Conservation (phyloP, 2,329 filamentous ascomycete genomes). For the Alternaria arborescens region DNA sequence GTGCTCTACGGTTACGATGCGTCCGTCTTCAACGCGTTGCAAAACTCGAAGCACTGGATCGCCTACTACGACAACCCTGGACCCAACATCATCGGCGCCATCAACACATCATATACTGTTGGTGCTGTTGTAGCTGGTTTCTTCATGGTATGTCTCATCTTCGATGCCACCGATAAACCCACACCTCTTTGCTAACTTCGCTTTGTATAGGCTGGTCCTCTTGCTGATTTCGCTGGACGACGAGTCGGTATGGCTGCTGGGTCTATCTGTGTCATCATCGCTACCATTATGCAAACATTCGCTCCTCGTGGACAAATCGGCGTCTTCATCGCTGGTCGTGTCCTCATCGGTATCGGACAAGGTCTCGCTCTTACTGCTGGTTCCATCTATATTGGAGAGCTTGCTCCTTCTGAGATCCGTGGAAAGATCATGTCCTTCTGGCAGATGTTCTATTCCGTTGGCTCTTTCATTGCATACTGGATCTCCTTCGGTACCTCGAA, state of each 20-base stretch:
- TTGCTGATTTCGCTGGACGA: conserved; percentile 69
- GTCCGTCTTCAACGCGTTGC: conserved; percentile 76
- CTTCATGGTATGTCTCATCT: conserved; percentile 58
- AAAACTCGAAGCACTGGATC: conserved; percentile 73
- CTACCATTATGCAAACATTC: conserved; percentile 75
- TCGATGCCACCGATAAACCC: not conserved
- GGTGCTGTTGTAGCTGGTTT: conserved; percentile 75
- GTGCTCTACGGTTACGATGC: conserved; percentile 79
- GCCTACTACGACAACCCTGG: conserved; percentile 66
- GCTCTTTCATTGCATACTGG: conserved; percentile 69
- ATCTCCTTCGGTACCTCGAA: conserved; percentile 70
- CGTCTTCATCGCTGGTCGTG: conserved; percentile 73
- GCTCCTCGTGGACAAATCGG: conserved; percentile 66
- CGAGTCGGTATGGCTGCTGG: conserved; percentile 72
- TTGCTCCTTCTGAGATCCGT: conserved; percentile 70
- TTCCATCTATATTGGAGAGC: conserved; percentile 75
- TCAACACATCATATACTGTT: conserved; percentile 76
- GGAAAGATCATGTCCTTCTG: conserved; percentile 75
- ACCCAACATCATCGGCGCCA: conserved; percentile 60
- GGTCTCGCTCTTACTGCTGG: conserved; percentile 73
- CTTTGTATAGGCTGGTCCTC: conserved; percentile 61
- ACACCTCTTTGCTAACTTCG: not conserved
- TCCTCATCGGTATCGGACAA: conserved; percentile 74
- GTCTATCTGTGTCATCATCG: conserved; percentile 70
- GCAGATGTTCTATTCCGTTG: conserved; percentile 73